Base-by-base conservation (phyloP, 176 grass and related monocot species). In the Raddia guianensis region DNA sequence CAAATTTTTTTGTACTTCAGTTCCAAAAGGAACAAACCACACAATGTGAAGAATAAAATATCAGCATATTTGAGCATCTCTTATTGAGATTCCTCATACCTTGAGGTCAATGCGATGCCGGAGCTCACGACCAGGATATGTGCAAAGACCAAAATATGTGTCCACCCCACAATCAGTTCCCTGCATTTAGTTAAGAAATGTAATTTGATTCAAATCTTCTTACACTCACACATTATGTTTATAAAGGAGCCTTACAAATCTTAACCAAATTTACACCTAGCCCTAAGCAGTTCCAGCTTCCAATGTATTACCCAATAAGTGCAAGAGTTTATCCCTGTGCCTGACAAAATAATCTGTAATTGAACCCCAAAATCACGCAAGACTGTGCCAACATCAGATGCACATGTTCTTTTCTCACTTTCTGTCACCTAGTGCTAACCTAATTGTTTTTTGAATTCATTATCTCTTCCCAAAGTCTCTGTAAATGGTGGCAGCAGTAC, bases 91-190 rank as follows among this genome's bases (percentile, higher is more conserved):
- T 8, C 20, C 64, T 20, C 76, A 56, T 93, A 98, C 95, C 88
- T 98, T 98, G 5, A 98, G 82, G 72, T 98, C 95, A 65, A 98
- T 91, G 48, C 88, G 92, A 70, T 90, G 92, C 16, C 88, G 84
- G 51, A 89, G 53, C 70, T 98, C 95, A 79, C 64, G 86, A 34
- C 92, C 92, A 79, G 90, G 88, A 86, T 98, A 98, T 20, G 95
- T 91, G 72, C 92, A 98, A 75, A 98, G 90, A 91, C 95, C 95
- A 86, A 98, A 98, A 80, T 95, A 95, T 56, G 95, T 98, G 80
- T 95, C 95, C 75, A 98, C 88, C 34, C 95, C 92, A 3, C 66
- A 78, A 87, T 98, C 90, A 67, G 92, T 91, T 75, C 92, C 95
- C 95, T 98, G 69, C 40, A 93, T 85, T 83, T 19, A 9, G 48